A percentile compares a stretch with the other conserved stretches of the same genome.
Conservation (phyloP, 2,329 filamentous ascomycete genomes). For the Septoria petroselini region DNA sequence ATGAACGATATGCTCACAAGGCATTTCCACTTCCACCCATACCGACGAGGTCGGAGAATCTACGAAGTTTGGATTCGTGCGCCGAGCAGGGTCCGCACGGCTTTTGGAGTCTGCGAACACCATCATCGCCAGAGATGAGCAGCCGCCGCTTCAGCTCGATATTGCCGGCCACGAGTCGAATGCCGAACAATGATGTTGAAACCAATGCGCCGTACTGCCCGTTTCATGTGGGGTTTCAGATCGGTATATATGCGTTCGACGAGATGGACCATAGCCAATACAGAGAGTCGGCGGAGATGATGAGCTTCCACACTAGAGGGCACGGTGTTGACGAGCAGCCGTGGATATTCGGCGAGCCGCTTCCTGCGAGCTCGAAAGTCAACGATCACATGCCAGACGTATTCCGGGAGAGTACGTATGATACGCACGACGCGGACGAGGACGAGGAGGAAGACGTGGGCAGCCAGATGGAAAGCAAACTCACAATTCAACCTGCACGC, state of each 20-base stretch:
- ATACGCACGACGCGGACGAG: slow-evolving; percentile 9
- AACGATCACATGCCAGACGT: slow-evolving; percentile 29
- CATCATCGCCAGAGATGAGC: slow-evolving; percentile 12
- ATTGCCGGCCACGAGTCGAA: neutral
- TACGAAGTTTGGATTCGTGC: slow-evolving; percentile 24
- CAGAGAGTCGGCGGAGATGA: slow-evolving; percentile 11
- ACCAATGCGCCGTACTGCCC: slow-evolving; percentile 94
- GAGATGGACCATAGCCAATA: slow-evolving; percentile 27
- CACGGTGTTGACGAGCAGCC: slow-evolving; percentile 26
- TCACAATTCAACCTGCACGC: slow-evolving; percentile 26
- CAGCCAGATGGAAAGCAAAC: slow-evolving; percentile 29
- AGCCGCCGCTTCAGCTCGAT: slow-evolving; percentile 1
- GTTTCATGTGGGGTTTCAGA: slow-evolving; percentile 86
- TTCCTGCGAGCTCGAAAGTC: slow-evolving; percentile 32
- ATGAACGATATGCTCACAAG: slow-evolving; percentile 30
- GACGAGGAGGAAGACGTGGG: slow-evolving; percentile 26
- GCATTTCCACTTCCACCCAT: slow-evolving; percentile 30
- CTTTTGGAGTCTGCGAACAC: slow-evolving; percentile 42
- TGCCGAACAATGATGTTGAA: slow-evolving; percentile 50
- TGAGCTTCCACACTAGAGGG: slow-evolving; percentile 25
- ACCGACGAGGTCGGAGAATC: slow-evolving; percentile 17
- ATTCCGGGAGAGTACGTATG: slow-evolving; percentile 7
- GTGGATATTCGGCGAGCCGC: slow-evolving; percentile 35
- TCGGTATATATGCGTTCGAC: slow-evolving; percentile 69
- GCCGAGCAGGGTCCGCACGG: slow-evolving; percentile 35